Evolutionary conservation across 106 monocot genomes (phyloP).

Genomic region (Dendrobium nobile): DNA sequence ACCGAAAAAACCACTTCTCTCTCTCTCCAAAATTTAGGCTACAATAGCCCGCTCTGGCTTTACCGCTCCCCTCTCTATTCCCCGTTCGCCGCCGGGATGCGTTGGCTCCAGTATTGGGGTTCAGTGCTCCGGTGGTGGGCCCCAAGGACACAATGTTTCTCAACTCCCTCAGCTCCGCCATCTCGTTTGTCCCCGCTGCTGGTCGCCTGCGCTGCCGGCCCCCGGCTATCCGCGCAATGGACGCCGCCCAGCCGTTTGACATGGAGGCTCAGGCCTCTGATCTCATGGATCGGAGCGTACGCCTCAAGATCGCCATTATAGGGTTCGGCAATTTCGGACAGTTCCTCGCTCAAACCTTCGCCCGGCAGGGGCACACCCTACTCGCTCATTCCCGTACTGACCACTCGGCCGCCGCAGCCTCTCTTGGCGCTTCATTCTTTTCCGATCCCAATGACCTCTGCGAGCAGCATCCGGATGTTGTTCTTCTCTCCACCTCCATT

Average conservation of each 20-base stretch:
- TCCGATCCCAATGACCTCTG: conserved; percentile 60
- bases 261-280: conserved; percentile 23
- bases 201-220: neutral
- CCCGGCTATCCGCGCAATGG: conserved; percentile 19
- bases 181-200: neutral
- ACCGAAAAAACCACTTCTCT: too few species aligned
- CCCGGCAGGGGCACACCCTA: conserved; percentile 48
- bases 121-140: too few species aligned
- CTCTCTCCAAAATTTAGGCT: too few species aligned
- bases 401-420: conserved; percentile 34
- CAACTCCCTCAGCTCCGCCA: neutral
- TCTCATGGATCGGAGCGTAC: neutral
- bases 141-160: too few species aligned
- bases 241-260: conserved; percentile 60
- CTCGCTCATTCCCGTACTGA: conserved; percentile 69
- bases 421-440: conserved; percentile 43
- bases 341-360: conserved; percentile 46
- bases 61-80: too few species aligned
- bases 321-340: conserved; percentile 79
- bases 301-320: conserved; percentile 67
- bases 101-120: too few species aligned
- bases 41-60: too few species aligned
- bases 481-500: conserved; percentile 50
- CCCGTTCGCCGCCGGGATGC: too few species aligned
- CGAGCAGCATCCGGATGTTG: conserved; percentile 72